phyloP scores from a whole-genome alignment of 345 rosid genomes.

The Boechera retrofracta region DNA sequence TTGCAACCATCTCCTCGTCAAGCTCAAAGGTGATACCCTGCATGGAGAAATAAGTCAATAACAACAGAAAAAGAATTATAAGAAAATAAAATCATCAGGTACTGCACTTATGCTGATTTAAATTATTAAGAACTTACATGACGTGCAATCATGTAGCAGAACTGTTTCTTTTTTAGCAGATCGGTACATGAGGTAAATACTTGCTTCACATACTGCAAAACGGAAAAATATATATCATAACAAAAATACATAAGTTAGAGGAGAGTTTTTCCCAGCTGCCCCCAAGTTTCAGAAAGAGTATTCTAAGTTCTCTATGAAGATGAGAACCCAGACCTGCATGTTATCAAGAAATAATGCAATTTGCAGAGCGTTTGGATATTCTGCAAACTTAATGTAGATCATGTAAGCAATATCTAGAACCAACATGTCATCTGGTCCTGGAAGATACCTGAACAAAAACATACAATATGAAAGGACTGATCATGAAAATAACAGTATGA shows the following conservation, averaged over 20 bases:
- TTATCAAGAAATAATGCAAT: conserved; percentile 89
- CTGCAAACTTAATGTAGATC: conserved; percentile 80
- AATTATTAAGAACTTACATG: conserved; percentile 64
- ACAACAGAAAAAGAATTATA: conserved; percentile 11
- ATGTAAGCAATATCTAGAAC: conserved; percentile 76
- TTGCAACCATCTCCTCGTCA: conserved; percentile 67
- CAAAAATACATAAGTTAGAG: conserved; percentile 1
- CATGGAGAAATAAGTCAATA: conserved; percentile 14
- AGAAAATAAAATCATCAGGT: conserved; percentile 2
- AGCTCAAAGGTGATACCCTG: conserved; percentile 81
- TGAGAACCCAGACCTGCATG: conserved; percentile 60
- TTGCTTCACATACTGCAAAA: conserved; percentile 75
- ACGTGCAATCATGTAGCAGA: conserved; percentile 86
- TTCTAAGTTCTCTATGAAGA: not conserved
- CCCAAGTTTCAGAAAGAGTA: conserved; percentile 20
- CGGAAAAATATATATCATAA: conserved; percentile 35
- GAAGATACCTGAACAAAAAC: conserved; percentile 70
- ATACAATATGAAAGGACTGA: conserved; percentile 1
- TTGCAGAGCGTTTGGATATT: conserved; percentile 82
- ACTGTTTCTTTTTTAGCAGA: conserved; percentile 73
- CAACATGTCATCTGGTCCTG: conserved; percentile 86
- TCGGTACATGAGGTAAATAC: conserved; percentile 79
- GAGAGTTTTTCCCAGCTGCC: conserved; percentile 21
- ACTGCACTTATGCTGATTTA: conserved; percentile 5
- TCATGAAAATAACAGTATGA: not conserved